Evolutionary conservation across 2,329 filamentous ascomycete species (phyloP).

Genomic region (Colletotrichum lentis): DNA sequence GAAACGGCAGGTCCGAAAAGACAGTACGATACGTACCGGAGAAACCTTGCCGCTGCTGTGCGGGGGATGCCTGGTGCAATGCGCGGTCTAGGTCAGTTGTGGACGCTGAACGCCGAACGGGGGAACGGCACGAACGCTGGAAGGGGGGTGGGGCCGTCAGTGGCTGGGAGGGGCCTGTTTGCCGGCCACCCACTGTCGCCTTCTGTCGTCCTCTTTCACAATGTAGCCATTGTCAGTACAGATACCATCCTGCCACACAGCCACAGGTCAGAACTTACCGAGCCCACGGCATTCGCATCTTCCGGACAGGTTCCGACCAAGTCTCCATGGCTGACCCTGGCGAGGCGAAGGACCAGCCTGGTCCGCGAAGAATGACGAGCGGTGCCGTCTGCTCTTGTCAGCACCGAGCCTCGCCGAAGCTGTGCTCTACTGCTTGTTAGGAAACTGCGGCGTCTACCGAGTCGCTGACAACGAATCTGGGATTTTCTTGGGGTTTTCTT

Average conservation of each 20-base stretch:
- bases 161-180: conserved; percentile 33
- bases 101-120: background rate
- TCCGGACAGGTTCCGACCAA: background rate
- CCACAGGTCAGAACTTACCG: conserved; percentile 10
- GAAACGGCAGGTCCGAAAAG: conserved; percentile 9
- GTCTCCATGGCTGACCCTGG: background rate
- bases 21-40: conserved; percentile 1
- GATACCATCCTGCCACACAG: conserved; percentile 8
- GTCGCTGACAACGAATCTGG: conserved; percentile 30
- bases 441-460: conserved; percentile 5
- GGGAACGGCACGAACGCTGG: conserved; percentile 5
- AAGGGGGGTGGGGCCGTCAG: conserved; percentile 17
- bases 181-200: conserved; percentile 17
- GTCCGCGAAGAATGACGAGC: background rate
- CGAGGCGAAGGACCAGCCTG: background rate
- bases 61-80: conserved; percentile 36
- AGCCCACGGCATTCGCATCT: conserved; percentile 7
- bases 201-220: background rate
- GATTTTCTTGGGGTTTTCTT: conserved; percentile 16
- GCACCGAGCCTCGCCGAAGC: background rate
- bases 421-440: background rate
- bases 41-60: conserved; percentile 12
- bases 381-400: background rate
- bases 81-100: conserved; percentile 32
- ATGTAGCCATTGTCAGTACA: background rate